Base-by-base conservation (phyloP, 192 early-diverging fungal species). In the Funneliformis geosporum region DNA sequence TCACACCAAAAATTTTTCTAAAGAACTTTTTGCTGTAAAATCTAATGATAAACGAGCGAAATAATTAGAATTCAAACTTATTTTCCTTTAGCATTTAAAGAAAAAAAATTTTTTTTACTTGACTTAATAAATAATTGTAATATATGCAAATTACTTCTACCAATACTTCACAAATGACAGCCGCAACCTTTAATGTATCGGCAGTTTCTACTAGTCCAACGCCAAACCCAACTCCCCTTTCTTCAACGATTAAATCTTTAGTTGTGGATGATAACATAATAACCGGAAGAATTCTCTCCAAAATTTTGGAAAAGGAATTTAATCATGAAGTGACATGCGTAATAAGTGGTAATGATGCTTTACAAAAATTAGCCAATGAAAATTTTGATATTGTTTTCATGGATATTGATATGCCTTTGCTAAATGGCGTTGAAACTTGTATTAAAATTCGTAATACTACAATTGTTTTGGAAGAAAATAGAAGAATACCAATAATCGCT, bases 351-450 rank as follows among this genome's bases (percentile, higher is more conserved):
- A 76, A 83, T 11, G 80, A 77, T 21, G 89, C 87, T 33, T 79
- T 93, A 14, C 73, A 88, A 50, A 44, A 70, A 10, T 80, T 93
- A 4, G 68, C 62, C 4, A 23, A 69, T 47, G 65, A 82, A 9
- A 50, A 67, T 5, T 87, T 87, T 64, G 92, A 93, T 83, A 74
- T 90, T 9, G 79, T 91, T 11, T 83, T 93, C 18, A 87, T 93
- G 81, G 92, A 93, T 71, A 93, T 93, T 83, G 91, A 92, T 66
- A 91, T 91, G 91, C 90, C 91, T 8, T 83, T 83, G 23, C 68
- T 91, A 46, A 87, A 84, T 21, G 92, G 92, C 25, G 78, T 90
- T 23, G 86, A 91, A 72, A 92, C 92, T 2, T 84, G 89, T 0
- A 71, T 72, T 8, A 81, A 81, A 60, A 91, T 93, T 27, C 89